phyloP scores from a whole-genome alignment of 495 filamentous ascomycete species.

The Recurvomyces mirabilis region DNA sequence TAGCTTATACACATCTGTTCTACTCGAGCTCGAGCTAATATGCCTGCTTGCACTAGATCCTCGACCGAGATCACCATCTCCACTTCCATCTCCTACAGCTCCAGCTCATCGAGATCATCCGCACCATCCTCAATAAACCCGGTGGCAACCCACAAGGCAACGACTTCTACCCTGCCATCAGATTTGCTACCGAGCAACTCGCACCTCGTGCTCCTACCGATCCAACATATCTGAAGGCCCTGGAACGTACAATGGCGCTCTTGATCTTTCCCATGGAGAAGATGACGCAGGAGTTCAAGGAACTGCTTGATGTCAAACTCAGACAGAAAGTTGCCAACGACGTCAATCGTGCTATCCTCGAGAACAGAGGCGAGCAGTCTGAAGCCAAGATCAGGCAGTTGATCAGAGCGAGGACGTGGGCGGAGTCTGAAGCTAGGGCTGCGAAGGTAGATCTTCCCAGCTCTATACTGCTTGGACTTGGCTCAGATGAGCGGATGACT shows the following conservation, averaged over 20 bases:
- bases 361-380: constrained; percentile 54
- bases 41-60: no score
- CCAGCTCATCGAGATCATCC: constrained; percentile 89
- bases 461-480: constrained; percentile 59
- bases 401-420: constrained; percentile 72
- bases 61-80: constrained; percentile 71
- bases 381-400: constrained; percentile 73
- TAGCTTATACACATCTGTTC: no score
- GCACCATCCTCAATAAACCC: constrained; percentile 41
- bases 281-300: constrained; percentile 61
- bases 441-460: constrained; percentile 65
- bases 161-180: constrained; percentile 71
- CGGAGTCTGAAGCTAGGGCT: constrained; percentile 64
- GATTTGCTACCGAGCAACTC: constrained; percentile 77
- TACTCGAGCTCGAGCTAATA: no score
- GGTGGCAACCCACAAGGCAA: constrained; percentile 17
- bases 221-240: constrained; percentile 67
- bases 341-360: constrained; percentile 81
- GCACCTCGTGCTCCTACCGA: constrained; percentile 79
- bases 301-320: constrained; percentile 68
- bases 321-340: constrained; percentile 65
- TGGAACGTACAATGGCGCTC: constrained; percentile 87
- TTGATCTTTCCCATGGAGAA: constrained; percentile 73
- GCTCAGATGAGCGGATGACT: constrained; percentile 19
- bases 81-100: constrained; percentile 86